Base-by-base conservation (phyloP, 83 land plant species). In the Isoetes engelmannii region DNA sequence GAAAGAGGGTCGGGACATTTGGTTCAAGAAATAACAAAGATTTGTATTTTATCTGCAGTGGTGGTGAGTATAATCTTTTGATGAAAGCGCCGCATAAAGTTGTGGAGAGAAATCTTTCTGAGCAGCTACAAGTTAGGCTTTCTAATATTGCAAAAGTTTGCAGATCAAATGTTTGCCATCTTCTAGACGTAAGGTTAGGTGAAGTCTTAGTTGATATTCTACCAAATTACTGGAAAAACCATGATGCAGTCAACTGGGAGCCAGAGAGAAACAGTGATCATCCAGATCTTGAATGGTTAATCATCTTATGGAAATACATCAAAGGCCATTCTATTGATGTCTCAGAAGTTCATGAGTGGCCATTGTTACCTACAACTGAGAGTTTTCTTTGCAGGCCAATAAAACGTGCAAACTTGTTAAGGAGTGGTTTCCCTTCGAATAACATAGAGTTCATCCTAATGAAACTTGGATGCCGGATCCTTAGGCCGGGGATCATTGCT, bases 181-280 rank as follows among this genome's bases (percentile, higher is more conserved):
- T 89, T 43, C 75, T 55, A 77, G 72, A 63, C 45, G 61, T 66
- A 5, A 49, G 51, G 57, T 77, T 93, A 6, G 60, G 82, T 46
- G 75, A 81, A 59, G 68, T 89, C 4, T 64, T 93, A 10, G 71
- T 65, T 18, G 67, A 63, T 53, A 71, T 93, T 58, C 74, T 93
- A 19, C 98, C 98, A 75, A 62, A 83, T 68, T 83, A 81, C 4
- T 93, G 98, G 98, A 87, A 80, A 66, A 58, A 73, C 53, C 75
- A 80, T 47, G 84, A 68, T 21, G 73, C 68, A 68, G 88, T 93
- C 48, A 43, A 68, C 10, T 93, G 96, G 96, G 68, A 74, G 44
- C 87, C 86, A 37, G 82, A 74, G 4, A 56, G 69, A 37, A 7
- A 44, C 50, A 10, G 49, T 17, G 47, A 61, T 44, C 82, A 77